These are phyloP conservation scores for Wallacemonas sp. DNA, from an alignment of 208 protist species.

Conservation along the genomic window DNA sequence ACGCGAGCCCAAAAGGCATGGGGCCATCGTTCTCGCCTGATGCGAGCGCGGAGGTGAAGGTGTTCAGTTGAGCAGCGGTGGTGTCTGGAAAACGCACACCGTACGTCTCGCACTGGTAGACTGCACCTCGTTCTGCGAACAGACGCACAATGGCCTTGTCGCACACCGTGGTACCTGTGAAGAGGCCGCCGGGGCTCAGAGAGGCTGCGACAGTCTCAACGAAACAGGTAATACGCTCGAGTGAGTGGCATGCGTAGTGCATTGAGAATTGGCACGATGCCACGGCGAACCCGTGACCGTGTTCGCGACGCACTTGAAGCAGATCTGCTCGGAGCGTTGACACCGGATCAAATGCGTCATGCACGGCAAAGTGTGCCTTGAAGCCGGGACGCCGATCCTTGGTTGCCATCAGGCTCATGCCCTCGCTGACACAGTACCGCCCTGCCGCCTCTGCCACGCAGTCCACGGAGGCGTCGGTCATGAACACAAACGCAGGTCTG, in stretches of 20 bases:
- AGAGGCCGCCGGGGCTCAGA: conserved; percentile 51
- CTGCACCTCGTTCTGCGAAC: conserved; percentile 27
- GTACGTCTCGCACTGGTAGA: conserved; percentile 58
- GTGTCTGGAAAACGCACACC: conserved; percentile 44
- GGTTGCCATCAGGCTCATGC: conserved; percentile 58
- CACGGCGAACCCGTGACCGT: conserved; percentile 37
- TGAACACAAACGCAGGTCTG: conserved; percentile 51
- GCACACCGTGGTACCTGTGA: conserved; percentile 75
- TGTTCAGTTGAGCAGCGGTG: conserved; percentile 15
- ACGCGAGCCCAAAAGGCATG: conserved; percentile 54
- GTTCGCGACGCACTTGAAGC: background rate
- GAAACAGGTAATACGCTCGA: conserved; percentile 43
- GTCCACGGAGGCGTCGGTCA: conserved; percentile 68
- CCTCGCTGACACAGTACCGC: conserved; percentile 63
- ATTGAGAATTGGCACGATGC: conserved; percentile 85
- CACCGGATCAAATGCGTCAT: conserved; percentile 60
- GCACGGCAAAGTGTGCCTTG: conserved; percentile 58
- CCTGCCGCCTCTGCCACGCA: conserved; percentile 72
- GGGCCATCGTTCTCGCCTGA: background rate
- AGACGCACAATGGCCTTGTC: conserved; percentile 47
- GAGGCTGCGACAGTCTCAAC: conserved; percentile 39
- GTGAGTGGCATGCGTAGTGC: conserved; percentile 69
- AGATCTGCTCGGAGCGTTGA: conserved; percentile 29
- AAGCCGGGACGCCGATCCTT: conserved; percentile 29
- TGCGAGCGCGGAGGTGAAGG: background rate